A percentile compares a stretch with the other conserved stretches of the same genome.
phyloP scores from a whole-genome alignment of 2,329 filamentous ascomycete species.

The Colletotrichum somersetense region DNA sequence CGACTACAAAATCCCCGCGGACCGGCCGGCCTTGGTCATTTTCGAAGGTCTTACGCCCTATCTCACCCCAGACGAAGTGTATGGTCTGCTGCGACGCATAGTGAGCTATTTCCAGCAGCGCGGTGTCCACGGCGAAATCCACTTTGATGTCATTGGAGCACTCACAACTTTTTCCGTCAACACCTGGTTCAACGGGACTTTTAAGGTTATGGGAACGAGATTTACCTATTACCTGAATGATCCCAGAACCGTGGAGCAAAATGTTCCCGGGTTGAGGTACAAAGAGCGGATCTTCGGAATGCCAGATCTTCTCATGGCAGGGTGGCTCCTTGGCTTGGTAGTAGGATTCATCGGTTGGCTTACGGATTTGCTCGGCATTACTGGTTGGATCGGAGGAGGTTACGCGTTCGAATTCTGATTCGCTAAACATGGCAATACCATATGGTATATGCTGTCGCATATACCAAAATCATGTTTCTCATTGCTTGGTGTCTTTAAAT shows the following conservation, averaged over 20 bases:
- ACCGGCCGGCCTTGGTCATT: slow-evolving; percentile 49
- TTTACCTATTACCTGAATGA: slow-evolving; percentile 29
- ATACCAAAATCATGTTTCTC: background rate
- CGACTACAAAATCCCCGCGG: slow-evolving; percentile 45
- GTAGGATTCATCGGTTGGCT: slow-evolving; percentile 29
- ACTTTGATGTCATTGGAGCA: slow-evolving; percentile 26
- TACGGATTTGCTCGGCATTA: slow-evolving; percentile 6
- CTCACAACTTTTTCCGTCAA: slow-evolving; percentile 9
- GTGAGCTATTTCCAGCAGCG: slow-evolving; percentile 46
- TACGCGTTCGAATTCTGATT: slow-evolving; percentile 32
- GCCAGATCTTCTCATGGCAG: slow-evolving; percentile 2
- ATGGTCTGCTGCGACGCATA: slow-evolving; percentile 45
- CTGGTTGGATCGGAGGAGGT: slow-evolving; percentile 12
- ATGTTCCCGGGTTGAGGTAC: slow-evolving; percentile 22
- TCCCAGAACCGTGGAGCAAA: slow-evolving; percentile 11
- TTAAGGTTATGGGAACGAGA: slow-evolving; percentile 30
- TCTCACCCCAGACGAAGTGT: slow-evolving; percentile 45
- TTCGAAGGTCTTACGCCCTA: slow-evolving; percentile 52
- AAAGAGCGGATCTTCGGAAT: slow-evolving; percentile 27
- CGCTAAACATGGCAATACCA: background rate
- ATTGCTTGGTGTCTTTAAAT: background rate
- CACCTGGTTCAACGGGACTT: slow-evolving; percentile 8
- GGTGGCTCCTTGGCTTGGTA: slow-evolving; percentile 16
- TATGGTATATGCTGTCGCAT: too few relatives aligned
- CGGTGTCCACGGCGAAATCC: slow-evolving; percentile 43